Evolutionary conservation across 768 basidiomycete genomes (phyloP).

Genomic region (Boletus coccyginus): DNA sequence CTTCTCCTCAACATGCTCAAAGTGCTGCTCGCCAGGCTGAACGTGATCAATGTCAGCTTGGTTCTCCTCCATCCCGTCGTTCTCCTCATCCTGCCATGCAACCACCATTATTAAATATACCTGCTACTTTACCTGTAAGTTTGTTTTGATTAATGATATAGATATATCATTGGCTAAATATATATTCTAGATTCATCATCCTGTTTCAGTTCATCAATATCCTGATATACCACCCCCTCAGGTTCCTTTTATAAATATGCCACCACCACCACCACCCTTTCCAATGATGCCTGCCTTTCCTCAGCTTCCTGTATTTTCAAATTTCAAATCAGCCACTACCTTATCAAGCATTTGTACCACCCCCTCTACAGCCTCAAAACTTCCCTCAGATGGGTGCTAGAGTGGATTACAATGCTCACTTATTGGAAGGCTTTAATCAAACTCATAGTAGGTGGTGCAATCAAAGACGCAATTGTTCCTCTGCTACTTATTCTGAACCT

Average conservation of each 20-base stretch:
- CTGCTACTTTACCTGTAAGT: neutral
- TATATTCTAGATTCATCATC: neutral
- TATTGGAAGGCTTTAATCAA: neutral
- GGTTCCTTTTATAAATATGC: neutral
- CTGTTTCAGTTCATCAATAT: constrained; percentile 4
- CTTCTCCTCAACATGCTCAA: neutral
- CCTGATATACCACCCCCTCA: neutral
- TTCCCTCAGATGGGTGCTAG: neutral
- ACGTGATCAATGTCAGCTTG: neutral
- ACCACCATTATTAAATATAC: neutral
- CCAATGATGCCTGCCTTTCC: no score
- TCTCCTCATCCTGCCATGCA: neutral
- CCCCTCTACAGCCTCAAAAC: neutral
- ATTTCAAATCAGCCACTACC: no score
- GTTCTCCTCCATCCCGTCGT: neutral
- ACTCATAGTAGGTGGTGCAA: neutral
- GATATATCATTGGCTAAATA: neutral
- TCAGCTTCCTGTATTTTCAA: neutral
- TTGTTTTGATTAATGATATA: neutral
- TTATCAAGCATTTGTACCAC: neutral
- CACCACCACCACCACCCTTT: neutral
- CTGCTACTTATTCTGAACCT: neutral
- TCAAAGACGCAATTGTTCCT: neutral
- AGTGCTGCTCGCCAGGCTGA: neutral
- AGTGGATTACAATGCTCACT: neutral